Conservation (phyloP, 352 stramenopile species). For the Phytophthora crassamura region DNA sequence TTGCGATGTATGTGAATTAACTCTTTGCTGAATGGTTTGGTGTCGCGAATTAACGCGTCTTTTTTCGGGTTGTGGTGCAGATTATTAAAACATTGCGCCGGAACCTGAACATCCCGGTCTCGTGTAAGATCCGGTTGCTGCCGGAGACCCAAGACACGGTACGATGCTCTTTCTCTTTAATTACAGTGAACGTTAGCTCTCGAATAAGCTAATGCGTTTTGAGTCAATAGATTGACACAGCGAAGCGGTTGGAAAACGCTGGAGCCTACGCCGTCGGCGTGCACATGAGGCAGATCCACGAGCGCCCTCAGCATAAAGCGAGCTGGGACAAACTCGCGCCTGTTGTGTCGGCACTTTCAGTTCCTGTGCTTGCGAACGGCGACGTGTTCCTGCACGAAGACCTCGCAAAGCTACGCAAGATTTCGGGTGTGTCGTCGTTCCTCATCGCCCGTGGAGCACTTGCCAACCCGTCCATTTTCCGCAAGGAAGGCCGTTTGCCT, state of each 20-base stretch:
- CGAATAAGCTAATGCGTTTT: background rate
- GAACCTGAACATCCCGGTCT: conserved; percentile 87
- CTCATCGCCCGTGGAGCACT: conserved; percentile 86
- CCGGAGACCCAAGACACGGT: conserved; percentile 72
- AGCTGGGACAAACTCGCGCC: conserved; percentile 77
- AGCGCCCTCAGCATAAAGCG: conserved; percentile 69
- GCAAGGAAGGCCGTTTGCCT: conserved; percentile 65
- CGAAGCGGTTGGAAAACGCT: conserved; percentile 66
- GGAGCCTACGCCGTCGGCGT: conserved; percentile 75
- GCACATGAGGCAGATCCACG: conserved; percentile 69
- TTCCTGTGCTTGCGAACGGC: conserved; percentile 91
- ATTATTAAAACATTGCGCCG: conserved; percentile 84
- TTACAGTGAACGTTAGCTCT: background rate
- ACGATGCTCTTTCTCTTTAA: conserved; percentile 8
- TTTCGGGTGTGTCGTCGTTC: conserved; percentile 76
- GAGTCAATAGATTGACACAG: conserved; percentile 63
- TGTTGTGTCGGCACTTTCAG: conserved; percentile 71
- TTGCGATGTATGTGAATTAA: conserved; percentile 61
- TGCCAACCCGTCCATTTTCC: conserved; percentile 86
- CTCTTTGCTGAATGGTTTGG: too few species aligned
- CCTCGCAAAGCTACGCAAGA: conserved; percentile 61
- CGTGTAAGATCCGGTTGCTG: conserved; percentile 89
- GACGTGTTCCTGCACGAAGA: conserved; percentile 86
- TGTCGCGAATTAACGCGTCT: background rate
- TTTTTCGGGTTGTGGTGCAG: conserved; percentile 20